phyloP scores from a whole-genome alignment of 2,329 filamentous ascomycete species.

The Zarea fungicola region DNA sequence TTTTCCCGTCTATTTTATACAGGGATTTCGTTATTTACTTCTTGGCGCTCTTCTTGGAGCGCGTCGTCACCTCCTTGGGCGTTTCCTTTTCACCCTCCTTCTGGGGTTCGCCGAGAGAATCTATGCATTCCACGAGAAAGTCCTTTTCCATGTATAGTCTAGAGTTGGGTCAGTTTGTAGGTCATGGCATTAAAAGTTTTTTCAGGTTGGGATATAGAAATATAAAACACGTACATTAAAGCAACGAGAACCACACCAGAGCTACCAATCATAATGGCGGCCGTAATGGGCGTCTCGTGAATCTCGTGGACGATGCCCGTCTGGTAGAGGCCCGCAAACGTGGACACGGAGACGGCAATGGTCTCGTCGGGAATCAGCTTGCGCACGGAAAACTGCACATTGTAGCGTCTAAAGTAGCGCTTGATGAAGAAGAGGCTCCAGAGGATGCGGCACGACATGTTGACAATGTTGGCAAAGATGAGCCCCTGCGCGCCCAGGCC shows the following conservation, averaged over 20 bases:
- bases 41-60: conserved; percentile 1
- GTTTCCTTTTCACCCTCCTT: conserved; percentile 22
- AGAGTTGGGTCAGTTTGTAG: conserved; percentile 11
- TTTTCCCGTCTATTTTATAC: conserved; percentile 1
- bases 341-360: conserved; percentile 24
- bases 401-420: conserved; percentile 51
- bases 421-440: conserved; percentile 76
- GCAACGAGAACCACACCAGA: conserved; percentile 48
- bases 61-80: not conserved
- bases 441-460: conserved; percentile 77
- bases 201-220: not conserved
- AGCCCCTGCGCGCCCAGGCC: conserved; percentile 71
- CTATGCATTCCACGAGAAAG: conserved; percentile 48
- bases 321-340: conserved; percentile 22
- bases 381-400: conserved; percentile 25
- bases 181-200: conserved; percentile 5
- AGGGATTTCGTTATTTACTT: too few relatives aligned
- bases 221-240: conserved; percentile 51
- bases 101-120: conserved; percentile 32
- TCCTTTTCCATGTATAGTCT: conserved; percentile 51
- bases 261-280: conserved; percentile 42
- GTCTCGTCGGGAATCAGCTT: conserved; percentile 25
- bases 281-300: conserved; percentile 24
- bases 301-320: conserved; percentile 21
- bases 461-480: conserved; percentile 81